Conservation (phyloP, 495 filamentous ascomycete species). For the Rusavskia elegans region DNA sequence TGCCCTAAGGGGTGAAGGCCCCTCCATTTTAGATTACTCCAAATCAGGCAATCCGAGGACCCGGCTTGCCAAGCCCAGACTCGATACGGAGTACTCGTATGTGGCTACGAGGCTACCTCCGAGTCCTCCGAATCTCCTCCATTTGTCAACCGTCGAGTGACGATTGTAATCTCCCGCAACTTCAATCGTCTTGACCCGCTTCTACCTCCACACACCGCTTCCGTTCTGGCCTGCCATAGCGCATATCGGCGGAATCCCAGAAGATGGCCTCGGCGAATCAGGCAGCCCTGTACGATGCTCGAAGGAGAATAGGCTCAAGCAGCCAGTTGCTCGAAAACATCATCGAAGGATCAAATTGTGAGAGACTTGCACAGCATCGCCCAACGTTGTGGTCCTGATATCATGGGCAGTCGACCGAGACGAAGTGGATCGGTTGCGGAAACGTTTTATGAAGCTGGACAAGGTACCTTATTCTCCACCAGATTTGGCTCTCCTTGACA, state of each 20-base stretch:
- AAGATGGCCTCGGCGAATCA: conserved; percentile 22
- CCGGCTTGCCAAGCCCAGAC: no score
- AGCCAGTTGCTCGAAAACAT: conserved; percentile 86
- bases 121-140: no score
- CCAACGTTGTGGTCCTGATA: background rate
- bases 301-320: conserved; percentile 53
- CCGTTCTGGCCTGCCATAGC: no score
- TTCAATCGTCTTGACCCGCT: no score
- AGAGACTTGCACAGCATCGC: background rate
- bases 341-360: conserved; percentile 92
- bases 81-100: no score
- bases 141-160: no score
- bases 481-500: background rate
- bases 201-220: no score
- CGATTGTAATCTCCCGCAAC: no score
- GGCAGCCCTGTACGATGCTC: conserved; percentile 33
- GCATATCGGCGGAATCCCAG: no score
- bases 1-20: background rate
- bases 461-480: conserved; percentile 42
- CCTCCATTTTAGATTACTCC: background rate
- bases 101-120: no score
- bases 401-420: conserved; percentile 68
- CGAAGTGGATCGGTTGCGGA: conserved; percentile 86
- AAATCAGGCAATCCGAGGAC: no score
- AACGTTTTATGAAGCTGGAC: conserved; percentile 98